phyloP scores from a whole-genome alignment of 495 filamentous ascomycete species.

The Penicillium odoratum region DNA sequence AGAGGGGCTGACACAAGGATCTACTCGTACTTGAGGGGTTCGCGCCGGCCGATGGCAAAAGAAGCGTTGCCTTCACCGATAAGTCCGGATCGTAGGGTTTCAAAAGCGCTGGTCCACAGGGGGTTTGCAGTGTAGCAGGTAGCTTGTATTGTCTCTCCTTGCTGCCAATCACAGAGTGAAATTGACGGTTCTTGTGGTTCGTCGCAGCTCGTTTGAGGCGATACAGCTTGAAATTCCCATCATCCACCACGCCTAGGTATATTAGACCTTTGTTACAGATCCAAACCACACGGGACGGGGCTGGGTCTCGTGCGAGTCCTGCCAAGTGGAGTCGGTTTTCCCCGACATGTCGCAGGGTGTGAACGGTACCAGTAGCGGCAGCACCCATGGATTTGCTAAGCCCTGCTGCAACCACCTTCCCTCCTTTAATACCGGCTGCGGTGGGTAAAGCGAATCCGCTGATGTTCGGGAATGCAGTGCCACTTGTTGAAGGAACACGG shows the following conservation, averaged over 20 bases:
- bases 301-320: slow-evolving; percentile 46
- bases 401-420: slow-evolving; percentile 77
- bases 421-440: slow-evolving; percentile 67
- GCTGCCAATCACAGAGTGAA: slow-evolving; percentile 52
- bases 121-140: slow-evolving; percentile 41
- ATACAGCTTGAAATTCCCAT: slow-evolving; percentile 61
- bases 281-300: slow-evolving; percentile 44
- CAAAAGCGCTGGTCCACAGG: slow-evolving; percentile 41
- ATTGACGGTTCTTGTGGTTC: slow-evolving; percentile 45
- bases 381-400: slow-evolving; percentile 82
- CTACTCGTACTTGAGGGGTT: slow-evolving; percentile 33
- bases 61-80: slow-evolving; percentile 30
- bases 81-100: slow-evolving; percentile 30
- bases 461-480: slow-evolving; percentile 43
- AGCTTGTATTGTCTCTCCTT: slow-evolving; percentile 67
- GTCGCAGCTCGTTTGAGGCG: slow-evolving; percentile 53
- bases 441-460: slow-evolving; percentile 57
- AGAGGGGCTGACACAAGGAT: slow-evolving; percentile 55
- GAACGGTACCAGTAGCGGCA: slow-evolving; percentile 74
- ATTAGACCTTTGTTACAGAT: slow-evolving; percentile 35
- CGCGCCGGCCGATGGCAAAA: slow-evolving; percentile 35
- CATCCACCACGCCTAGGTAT: slow-evolving; percentile 40
- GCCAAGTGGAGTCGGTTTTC: slow-evolving; percentile 82
- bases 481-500: slow-evolving; percentile 49
- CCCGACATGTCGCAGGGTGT: slow-evolving; percentile 75